Evolutionary conservation across 495 filamentous ascomycete species (phyloP).

Genomic region (Darksidea phi): DNA sequence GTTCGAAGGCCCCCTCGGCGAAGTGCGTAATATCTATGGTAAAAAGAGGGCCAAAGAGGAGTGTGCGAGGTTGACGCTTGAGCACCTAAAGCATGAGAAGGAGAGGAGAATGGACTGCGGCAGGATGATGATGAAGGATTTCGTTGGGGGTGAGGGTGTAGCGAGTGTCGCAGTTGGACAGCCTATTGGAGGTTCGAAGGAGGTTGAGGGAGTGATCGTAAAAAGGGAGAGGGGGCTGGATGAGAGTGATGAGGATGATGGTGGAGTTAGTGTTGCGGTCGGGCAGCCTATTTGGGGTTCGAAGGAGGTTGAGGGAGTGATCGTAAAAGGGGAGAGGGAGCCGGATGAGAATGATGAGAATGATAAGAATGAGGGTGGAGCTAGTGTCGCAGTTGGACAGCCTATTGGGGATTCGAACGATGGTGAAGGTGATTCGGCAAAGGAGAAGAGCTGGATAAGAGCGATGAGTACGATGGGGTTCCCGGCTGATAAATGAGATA

Average conservation of each 20-base stretch:
- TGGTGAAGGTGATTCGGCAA: background rate
- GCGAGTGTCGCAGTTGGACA: background rate
- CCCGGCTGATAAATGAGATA: no score
- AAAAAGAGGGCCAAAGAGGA: slow-evolving; percentile 52
- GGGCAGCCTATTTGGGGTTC: background rate
- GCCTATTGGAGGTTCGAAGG: background rate
- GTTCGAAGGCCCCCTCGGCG: slow-evolving; percentile 40
- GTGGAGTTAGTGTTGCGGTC: background rate
- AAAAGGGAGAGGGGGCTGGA: background rate
- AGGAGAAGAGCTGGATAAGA: background rate
- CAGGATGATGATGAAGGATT: slow-evolving; percentile 18
- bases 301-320: background rate
- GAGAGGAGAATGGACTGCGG: slow-evolving; percentile 22
- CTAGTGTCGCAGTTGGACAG: background rate
- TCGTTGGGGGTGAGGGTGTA: background rate
- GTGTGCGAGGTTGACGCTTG: slow-evolving; percentile 43
- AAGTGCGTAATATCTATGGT: slow-evolving; percentile 47
- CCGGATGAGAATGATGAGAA: background rate
- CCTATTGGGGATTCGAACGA: background rate
- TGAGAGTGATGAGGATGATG: background rate
- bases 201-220: background rate
- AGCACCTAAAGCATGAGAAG: slow-evolving; percentile 41
- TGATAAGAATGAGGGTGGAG: background rate
- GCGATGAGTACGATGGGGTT: no score
- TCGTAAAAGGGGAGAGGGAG: background rate